Evolutionary conservation across 2,329 filamentous ascomycete species (phyloP), one percentile per base, ranked within the genome.

Genomic region (Penicillium sp.): DNA sequence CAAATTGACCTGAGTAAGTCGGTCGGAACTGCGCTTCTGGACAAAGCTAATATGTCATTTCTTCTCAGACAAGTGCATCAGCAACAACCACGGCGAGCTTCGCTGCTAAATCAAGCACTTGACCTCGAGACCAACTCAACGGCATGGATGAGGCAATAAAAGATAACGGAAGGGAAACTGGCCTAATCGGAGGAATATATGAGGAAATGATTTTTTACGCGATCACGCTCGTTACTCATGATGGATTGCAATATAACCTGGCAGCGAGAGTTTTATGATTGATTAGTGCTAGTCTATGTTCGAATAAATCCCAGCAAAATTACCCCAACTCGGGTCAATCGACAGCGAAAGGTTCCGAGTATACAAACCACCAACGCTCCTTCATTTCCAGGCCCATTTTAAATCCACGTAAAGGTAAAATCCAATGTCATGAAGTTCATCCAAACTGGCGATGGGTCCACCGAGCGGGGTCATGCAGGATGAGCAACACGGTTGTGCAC

Each of bases 21-120:
- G 9, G 27, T 9, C 27, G 1, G 2, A 24, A 2, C 3, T 13
- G 4, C 20, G 3, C 6, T 27, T 36, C 4, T 11, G 20, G 13
- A 8, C 1, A 18, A 6, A 27, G 5, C 47, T 53, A 41, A 56
- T 13, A 20, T 5, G n/a, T 11, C 11, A 2, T 42, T 9, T 6
- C 22, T 40, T 1, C 6, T 33, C 5, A 61, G 54, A 61, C 47
- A 55, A 61, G 22, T 61, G 56, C 36, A 53, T 61, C 41, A 54
- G 51, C 44, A 60, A 59, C 47, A 53, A 58, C 47, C 56, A 60
- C 33, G 56, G 56, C 22, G 48, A 57, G 22, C 56, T 61, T n/a
- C 40, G 47, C 13, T 61, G 56, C 51, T 61, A 56, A 27, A 9
- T 13, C 18, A 6, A 38, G 35, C 35, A 11, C 4, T 38, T 20